Evolutionary conservation across 177 flowering plant genomes (phyloP), one percentile per base, ranked within the genome.

Genomic region (Vitis hybrid): DNA sequence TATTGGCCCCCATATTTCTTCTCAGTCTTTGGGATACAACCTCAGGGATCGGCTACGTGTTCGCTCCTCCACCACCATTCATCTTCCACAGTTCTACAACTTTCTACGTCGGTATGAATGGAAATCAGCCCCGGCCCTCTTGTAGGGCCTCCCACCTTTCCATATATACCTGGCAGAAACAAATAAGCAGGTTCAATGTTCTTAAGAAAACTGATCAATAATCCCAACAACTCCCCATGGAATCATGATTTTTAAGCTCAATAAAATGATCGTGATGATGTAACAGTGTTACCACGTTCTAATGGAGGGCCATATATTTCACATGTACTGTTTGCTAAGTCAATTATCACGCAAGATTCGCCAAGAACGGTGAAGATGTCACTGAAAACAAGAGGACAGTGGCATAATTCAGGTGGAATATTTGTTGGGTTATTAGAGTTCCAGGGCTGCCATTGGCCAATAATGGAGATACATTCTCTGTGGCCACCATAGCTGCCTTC

Each of bases 371-470:
- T 56, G 35, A 8, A 56, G n/a, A 57, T 6, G 7, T 46, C 35
- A 40, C 62, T 62, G 58, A 57, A 57, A 65, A 2, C 54, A 56
- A 18, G 30, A 56, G 6, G 16, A 67, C 18, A 18, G 21, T 0
- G 4, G 52, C 52, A 63, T n/a, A 46, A 63, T 8, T 49, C 66
- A 15, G 21, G 54, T 59, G 12, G 54, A 46, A 46, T 46, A 2
- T 40, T 46, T 40, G 46, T n/a, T 40, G 59, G 11, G 4, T 30
- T 15, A 54, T 6, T 12, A 52, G 69, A 14, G 16, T 52, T 52
- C 50, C 60, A 27, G 15, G 69, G 19, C 54, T 19, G 35, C 40
- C 49, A 66, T 55, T 27, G 64, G 71, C 27, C 71, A 58, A 27
- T 40, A 40, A 40, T 14, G 56, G 21, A 15, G 35, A 68, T 21